phyloP scores from a whole-genome alignment of 2,329 filamentous ascomycete species.

The Colletotrichum coccodes region DNA sequence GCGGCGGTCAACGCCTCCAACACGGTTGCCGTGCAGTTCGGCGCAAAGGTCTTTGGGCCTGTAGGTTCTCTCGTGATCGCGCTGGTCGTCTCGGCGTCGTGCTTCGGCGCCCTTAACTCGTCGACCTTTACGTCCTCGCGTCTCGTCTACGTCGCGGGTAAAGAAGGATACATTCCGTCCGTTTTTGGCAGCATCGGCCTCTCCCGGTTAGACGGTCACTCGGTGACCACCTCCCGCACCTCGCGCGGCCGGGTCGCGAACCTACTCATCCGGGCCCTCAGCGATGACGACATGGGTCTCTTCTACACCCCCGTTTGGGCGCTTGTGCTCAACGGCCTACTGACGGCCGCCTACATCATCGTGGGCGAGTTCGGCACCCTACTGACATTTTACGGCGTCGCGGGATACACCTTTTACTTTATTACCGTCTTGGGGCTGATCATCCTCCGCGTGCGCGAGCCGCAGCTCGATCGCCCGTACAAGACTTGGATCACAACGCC shows the following conservation, averaged over 20 bases:
- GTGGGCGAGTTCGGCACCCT: conserved; percentile 93
- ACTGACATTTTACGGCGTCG: conserved; percentile 96
- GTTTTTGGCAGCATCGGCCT: conserved; percentile 87
- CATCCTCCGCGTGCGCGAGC: conserved; percentile 87
- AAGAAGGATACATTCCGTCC: conserved; percentile 90
- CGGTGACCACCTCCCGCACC: conserved; percentile 56
- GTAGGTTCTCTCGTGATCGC: conserved; percentile 86
- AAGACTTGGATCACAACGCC: conserved; percentile 97
- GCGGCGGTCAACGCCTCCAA: conserved; percentile 86
- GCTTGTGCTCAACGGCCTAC: conserved; percentile 79
- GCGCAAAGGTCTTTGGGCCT: conserved; percentile 87
- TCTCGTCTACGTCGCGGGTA: conserved; percentile 91
- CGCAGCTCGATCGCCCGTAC: conserved; percentile 88
- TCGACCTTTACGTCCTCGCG: conserved; percentile 93
- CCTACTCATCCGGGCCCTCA: conserved; percentile 69
- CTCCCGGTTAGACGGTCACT: conserved; percentile 51
- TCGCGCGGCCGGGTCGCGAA: conserved; percentile 68
- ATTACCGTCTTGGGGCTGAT: conserved; percentile 93
- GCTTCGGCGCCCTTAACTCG: conserved; percentile 94
- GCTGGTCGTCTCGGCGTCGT: conserved; percentile 88
- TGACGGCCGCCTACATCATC: conserved; percentile 82
- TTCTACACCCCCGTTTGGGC: conserved; percentile 97
- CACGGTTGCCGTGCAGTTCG: conserved; percentile 96
- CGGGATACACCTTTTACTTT: conserved; percentile 98
- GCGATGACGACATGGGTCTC: conserved; percentile 81